Conservation (phyloP, 176 grass and related monocot species). For the Zizania latifolia region DNA sequence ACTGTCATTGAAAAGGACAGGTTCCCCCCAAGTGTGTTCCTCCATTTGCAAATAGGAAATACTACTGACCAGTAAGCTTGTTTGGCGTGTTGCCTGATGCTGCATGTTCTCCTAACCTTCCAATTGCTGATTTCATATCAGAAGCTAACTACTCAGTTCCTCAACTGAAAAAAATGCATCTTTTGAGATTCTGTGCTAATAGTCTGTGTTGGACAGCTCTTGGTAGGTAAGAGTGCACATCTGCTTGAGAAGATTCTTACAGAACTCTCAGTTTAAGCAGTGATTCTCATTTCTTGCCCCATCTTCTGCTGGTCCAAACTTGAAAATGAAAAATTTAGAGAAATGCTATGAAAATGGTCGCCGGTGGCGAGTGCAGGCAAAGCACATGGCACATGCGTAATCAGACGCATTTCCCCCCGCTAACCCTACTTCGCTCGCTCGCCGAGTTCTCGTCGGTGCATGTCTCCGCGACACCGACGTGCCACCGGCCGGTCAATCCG, state of each 20-base stretch:
- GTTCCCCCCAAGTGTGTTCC: conserved; percentile 31
- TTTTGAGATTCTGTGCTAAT: background rate
- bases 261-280: background rate
- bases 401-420: background rate
- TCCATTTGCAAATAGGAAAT: background rate
- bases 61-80: background rate
- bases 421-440: background rate
- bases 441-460: background rate
- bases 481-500: background rate
- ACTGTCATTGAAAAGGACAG: conserved; percentile 33
- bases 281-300: background rate
- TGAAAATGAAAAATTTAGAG: background rate
- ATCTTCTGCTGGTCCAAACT: background rate
- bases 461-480: conserved; percentile 9
- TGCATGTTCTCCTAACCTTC: conserved; percentile 18
- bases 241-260: background rate
- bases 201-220: background rate
- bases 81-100: conserved; percentile 14
- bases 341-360: background rate
- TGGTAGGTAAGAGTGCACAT: background rate
- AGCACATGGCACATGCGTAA: conserved; percentile 32
- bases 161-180: background rate
- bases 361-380: background rate
- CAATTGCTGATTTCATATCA: conserved; percentile 5
- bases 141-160: background rate